Base-by-base conservation (phyloP, 495 filamentous ascomycete genomes). In the Aspergillus incahuasiensis region DNA sequence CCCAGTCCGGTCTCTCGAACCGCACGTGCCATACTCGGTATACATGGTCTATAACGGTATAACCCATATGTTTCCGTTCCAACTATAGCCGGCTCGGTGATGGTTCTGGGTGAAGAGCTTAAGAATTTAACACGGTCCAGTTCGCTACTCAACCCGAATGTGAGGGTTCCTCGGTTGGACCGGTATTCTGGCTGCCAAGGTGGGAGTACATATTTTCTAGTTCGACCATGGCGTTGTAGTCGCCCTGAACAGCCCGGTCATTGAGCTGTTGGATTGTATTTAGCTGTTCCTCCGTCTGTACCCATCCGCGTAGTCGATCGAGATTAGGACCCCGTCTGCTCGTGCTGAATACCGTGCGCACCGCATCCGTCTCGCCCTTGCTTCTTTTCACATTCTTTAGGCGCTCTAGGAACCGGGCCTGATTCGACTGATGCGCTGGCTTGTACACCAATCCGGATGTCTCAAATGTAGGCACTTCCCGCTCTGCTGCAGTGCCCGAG, bases 331-430 rank as follows among this genome's bases (percentile, higher is more conserved):
- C 59, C 20, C 69, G 66, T 45, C 56, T 60, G 11, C 45, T 54
- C 6, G 48, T 44, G 19, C 65, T 70, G 56, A 72, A 68, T 13
- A 65, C 49, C 0, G 66, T 75, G 44, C 70, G 70, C 13, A 82
- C 75, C 0, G 61, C 56, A 53, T 80, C 79, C 3, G 62, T 66
- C 54, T 82, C 75, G 5, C 77, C 79, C 47, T 70, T 74, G 15
- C 54, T 59, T 8, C 52, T 56, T 52, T 82, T 82, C 45, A 74
- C 50, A 30, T 64, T 61, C 39, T 72, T 68, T 39, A 82, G 59
- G 6, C 67, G 69, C 24, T 74, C 58, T 7, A 82, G 60, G 53
- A 82, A 82, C 25, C 63, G 60, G 9, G 71, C 65, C 57, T 81
- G 79, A 38, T 73, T 70, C 13, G 69, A 64, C 19, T 60, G 57